Base-by-base conservation (phyloP, 1,284 basidiomycete species). In the Fomitopsis betulina region DNA sequence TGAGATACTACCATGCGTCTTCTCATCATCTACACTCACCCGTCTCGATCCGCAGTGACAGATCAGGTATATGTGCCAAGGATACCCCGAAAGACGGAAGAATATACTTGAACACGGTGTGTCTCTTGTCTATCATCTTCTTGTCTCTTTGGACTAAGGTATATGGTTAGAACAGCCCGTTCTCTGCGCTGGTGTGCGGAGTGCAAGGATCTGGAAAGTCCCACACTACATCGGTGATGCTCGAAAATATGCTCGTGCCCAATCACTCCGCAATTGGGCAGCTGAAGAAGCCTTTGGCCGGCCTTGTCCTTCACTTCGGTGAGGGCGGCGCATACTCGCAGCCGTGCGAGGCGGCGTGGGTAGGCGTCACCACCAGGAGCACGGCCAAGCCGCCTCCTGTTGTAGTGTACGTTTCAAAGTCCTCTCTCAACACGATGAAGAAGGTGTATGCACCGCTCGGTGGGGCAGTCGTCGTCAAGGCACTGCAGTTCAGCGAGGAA, bases 341-440 rank as follows among this genome's bases (percentile, higher is more conserved):
- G n/a, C 86, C 87, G 0, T 81, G 81, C 57, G 87, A 89, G 68
- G 84, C 85, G 0, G 85, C 86, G 0, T 89, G 81, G 76, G 65
- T 88, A 0, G 82, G 79, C 0, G 64, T 74, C 1, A 73, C 82
- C 0, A 66, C 70, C 6, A 61, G 69, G 0, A 66, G 72, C 0
- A 67, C 64, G 13, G 70, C 84, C 2, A 63, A 70, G 6, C 71
- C 79, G 0, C 86, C 87, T 0, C 67, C 66, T 1, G 79, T 89
- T 2, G 69, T 70, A 2, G 83, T 89, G 0, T 89, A 78, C 63
- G 87, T 89, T 1, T 85, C 87, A 9, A 53, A 52, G n/a, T 62
- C 67, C 35, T 61, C 61, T 5, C 42, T 64, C 0, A 56, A 53
- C 3, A 63, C 65, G 1, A 70, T 72, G 65, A 63, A 59, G 54